phyloP scores from a whole-genome alignment of 345 rosid species.

The Lepidium didymum region DNA sequence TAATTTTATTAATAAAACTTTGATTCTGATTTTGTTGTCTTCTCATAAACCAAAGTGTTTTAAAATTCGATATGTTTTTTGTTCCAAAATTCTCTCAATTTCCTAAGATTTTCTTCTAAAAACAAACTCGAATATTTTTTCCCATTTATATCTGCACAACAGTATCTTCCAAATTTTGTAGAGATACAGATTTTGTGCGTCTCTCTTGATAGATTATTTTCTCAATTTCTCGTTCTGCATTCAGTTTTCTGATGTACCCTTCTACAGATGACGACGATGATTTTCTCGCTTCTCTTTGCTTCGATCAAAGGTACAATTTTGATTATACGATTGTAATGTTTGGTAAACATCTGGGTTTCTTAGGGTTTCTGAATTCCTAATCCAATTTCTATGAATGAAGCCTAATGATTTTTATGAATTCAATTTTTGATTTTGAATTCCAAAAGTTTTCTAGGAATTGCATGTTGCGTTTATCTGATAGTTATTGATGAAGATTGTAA shows the following conservation, averaged over 20 bases:
- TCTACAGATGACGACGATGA: constrained; percentile 8
- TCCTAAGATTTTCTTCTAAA: neutral
- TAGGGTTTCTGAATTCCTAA: too few species aligned
- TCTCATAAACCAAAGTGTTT: constrained; percentile 2
- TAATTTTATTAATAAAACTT: neutral
- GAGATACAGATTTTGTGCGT: neutral
- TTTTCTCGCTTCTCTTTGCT: constrained; percentile 23
- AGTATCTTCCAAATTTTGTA: neutral
- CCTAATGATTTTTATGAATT: neutral
- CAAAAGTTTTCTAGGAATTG: neutral
- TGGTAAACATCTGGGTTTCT: neutral
- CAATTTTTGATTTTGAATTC: neutral
- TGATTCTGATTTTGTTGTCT: constrained; percentile 11
- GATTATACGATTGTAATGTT: neutral
- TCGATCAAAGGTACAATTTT: constrained; percentile 25
- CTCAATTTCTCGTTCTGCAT: constrained; percentile 10
- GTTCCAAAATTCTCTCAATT: neutral
- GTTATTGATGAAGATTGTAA: neutral
- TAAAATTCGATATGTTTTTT: constrained; percentile 25
- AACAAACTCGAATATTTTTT: constrained; percentile 2
- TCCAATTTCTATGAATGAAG: neutral
- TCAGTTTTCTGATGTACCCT: constrained; percentile 10
- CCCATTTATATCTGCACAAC: constrained; percentile 1
- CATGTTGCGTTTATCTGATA: neutral
- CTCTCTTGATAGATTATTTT: neutral